Evolutionary conservation across 805 yeast genomes (phyloP).

Genomic region (Limtongia smithiae): DNA sequence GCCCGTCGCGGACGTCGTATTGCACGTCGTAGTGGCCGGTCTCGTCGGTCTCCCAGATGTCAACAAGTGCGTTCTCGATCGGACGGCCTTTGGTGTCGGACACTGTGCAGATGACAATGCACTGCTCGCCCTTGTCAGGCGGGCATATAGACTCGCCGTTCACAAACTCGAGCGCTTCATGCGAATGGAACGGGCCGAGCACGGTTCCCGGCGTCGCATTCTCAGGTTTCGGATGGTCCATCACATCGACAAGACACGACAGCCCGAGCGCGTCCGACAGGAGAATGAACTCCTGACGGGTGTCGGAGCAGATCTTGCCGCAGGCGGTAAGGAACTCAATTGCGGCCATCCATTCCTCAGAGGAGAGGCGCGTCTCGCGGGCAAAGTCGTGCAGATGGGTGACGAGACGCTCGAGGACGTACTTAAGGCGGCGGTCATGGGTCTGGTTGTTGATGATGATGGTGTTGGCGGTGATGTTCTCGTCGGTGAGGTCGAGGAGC

Average conservation of each 20-base stretch:
- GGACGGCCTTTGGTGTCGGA: conserved; percentile 37
- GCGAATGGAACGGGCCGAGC: conserved; percentile 41
- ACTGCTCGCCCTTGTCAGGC: conserved; percentile 39
- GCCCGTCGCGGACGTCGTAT: conserved; percentile 38
- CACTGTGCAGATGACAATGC: conserved; percentile 35
- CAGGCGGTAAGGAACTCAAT: conserved; percentile 37
- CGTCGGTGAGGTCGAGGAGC: conserved; percentile 23
- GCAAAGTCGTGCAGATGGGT: conserved; percentile 41
- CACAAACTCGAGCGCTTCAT: conserved; percentile 35
- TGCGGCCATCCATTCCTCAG: conserved; percentile 40
- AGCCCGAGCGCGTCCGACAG: conserved; percentile 40
- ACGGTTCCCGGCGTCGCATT: conserved; percentile 37
- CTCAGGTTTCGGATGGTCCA: conserved; percentile 29
- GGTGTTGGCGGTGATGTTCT: conserved; percentile 28
- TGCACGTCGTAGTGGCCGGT: conserved; percentile 42
- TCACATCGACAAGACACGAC: conserved; percentile 38
- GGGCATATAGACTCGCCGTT: conserved; percentile 38
- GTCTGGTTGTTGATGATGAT: conserved; percentile 21
- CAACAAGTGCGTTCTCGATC: conserved; percentile 36
- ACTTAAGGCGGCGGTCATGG: conserved; percentile 9
- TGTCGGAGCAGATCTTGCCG: conserved; percentile 38
- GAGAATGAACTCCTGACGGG: conserved; percentile 39
- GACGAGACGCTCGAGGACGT: conserved; percentile 30
- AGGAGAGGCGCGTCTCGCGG: conserved; percentile 38
- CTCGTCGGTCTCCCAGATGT: conserved; percentile 42